These are phyloP conservation scores for Paecilomyces variotii DNA, from an alignment of 2,329 filamentous ascomycete species.

Conservation along the genomic window DNA sequence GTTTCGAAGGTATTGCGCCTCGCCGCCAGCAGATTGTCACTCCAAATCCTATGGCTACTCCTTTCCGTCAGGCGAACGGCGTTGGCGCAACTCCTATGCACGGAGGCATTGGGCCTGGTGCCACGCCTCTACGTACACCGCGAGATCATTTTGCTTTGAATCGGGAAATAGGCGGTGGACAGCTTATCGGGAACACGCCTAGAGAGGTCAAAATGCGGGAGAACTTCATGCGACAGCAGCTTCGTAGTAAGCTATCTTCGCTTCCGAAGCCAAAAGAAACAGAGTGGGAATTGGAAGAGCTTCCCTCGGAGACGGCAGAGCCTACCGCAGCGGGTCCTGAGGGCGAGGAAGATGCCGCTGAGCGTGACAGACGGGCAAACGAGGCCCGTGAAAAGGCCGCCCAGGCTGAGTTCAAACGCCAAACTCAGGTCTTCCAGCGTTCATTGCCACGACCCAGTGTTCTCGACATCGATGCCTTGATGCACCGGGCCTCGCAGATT, in stretches of 20 bases:
- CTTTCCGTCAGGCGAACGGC: slow-evolving; percentile 60
- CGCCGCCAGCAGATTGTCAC: slow-evolving; percentile 76
- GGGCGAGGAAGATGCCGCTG: slow-evolving; percentile 60
- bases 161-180: slow-evolving; percentile 55
- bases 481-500: slow-evolving; percentile 54
- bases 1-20: slow-evolving; percentile 77
- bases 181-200: slow-evolving; percentile 65
- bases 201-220: slow-evolving; percentile 67
- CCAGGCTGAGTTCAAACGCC: slow-evolving; percentile 64
- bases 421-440: slow-evolving; percentile 86
- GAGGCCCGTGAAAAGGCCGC: slow-evolving; percentile 55
- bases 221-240: slow-evolving; percentile 56
- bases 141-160: slow-evolving; percentile 84
- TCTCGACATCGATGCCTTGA: slow-evolving; percentile 62
- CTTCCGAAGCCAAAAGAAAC: slow-evolving; percentile 88
- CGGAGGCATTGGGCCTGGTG: slow-evolving; percentile 56
- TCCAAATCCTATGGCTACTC: slow-evolving; percentile 91
- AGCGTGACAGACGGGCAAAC: slow-evolving; percentile 64
- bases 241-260: slow-evolving; percentile 59
- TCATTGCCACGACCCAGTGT: slow-evolving; percentile 67
- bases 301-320: slow-evolving; percentile 75
- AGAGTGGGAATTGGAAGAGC: slow-evolving; percentile 81
- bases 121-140: slow-evolving; percentile 80
- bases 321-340: slow-evolving; percentile 41
- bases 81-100: slow-evolving; percentile 58